Base-by-base conservation (phyloP, 345 rosid species). In the Populus tremula region DNA sequence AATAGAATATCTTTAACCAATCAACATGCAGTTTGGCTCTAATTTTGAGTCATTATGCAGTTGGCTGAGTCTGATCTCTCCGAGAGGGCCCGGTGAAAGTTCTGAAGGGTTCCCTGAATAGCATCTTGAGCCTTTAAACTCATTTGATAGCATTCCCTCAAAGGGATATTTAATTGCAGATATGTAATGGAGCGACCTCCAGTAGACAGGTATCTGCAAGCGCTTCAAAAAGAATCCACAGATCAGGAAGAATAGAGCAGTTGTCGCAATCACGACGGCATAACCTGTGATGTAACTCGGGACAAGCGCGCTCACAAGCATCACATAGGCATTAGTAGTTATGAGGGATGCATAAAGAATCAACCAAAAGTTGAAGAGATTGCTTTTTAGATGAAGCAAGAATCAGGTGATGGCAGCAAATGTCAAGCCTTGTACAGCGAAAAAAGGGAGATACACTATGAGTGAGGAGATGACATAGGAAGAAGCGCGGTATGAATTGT, bases 131-230 rank as follows among this genome's bases (percentile, higher is more conserved):
- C 83, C 87, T 66, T 86, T 54, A 81, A 89, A 91, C 77, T 91
- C 92, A n/a, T 86, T 89, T 5, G 74, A 56, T 1, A 89, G 66
- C 85, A 89, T 76, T 4, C 88, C 91, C 77, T 91, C 92, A 12
- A 89, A 91, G 1, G 92, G 94, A 74, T 91, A 89, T 69, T 89
- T 89, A 59, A 89, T 91, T 49, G 92, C 90, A 7, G 92, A 91
- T 4, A 88, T 75, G 78, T 87, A 89, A 74, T 89, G 94, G 23
- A 91, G 87, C 94, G 91, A 89, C 53, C 88, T 81, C 92, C 91
- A 89, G 31, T 64, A 79, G 18, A n/a, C 0, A 39, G 89, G 92
- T 59, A 89, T 91, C 54, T 85, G 81, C 0, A 71, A 61, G 29
- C 86, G 64, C 82, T 87, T 88, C 69, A 89, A 67, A 84, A 89